Evolutionary conservation across 441 rosid species (phyloP).

Genomic region (Erodium texanum): DNA sequence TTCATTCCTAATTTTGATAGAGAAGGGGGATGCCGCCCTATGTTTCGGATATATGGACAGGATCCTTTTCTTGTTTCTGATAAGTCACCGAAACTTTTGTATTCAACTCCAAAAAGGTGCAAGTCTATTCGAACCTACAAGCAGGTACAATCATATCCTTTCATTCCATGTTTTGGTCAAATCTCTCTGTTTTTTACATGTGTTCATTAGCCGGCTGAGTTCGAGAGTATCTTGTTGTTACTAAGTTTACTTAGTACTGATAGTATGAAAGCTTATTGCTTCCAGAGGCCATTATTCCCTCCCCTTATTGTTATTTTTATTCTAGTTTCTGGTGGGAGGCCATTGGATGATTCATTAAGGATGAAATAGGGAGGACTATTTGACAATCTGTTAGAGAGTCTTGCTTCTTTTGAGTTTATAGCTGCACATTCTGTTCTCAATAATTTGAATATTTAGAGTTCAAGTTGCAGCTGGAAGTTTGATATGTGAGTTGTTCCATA

Average conservation of each 20-base stretch:
- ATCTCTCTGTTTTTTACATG: neutral
- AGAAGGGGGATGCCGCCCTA: constrained; percentile 74
- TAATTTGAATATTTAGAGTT: no score
- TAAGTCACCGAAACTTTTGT: constrained; percentile 41
- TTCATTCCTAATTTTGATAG: constrained; percentile 60
- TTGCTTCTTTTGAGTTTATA: no score
- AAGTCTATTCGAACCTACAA: constrained; percentile 51
- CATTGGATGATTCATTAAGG: no score
- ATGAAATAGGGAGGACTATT: no score
- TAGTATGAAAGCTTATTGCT: no score
- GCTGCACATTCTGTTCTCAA: no score
- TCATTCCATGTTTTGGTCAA: neutral
- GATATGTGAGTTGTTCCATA: neutral
- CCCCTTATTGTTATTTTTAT: no score
- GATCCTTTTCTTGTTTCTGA: constrained; percentile 61
- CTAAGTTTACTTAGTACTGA: neutral
- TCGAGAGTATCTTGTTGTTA: neutral
- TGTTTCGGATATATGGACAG: constrained; percentile 80
- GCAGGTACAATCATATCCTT: constrained; percentile 43
- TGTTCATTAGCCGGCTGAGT: neutral
- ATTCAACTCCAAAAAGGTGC: constrained; percentile 53
- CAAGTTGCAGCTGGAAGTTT: no score
- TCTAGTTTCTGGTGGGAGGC: no score
- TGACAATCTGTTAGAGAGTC: no score
- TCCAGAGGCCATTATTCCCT: no score